phyloP scores from a whole-genome alignment of 2,329 filamentous ascomycete genomes.

The Coniella vitis region DNA sequence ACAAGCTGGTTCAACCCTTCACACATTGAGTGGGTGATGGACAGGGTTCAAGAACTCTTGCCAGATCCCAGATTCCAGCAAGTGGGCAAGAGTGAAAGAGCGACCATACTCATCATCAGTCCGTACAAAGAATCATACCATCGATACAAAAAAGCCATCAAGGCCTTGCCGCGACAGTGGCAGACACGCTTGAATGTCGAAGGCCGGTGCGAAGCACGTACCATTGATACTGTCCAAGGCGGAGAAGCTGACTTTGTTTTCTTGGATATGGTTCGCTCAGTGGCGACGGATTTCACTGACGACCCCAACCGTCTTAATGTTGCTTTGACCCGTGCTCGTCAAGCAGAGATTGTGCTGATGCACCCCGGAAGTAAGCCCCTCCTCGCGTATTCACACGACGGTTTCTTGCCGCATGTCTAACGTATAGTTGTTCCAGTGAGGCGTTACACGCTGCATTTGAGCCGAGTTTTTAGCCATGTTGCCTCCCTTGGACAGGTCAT shows the following conservation, averaged over 20 bases:
- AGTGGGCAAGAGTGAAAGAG: conserved; percentile 21
- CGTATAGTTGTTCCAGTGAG: background rate
- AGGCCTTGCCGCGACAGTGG: conserved; percentile 18
- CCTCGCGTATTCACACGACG: background rate
- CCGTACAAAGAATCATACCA: conserved; percentile 31
- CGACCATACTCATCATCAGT: conserved; percentile 31
- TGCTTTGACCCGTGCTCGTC: conserved; percentile 32
- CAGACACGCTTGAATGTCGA: conserved; percentile 24
- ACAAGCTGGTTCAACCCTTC: conserved; percentile 32
- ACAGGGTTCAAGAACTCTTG: conserved; percentile 25
- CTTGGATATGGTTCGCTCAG: conserved; percentile 34
- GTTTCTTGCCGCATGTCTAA: background rate
- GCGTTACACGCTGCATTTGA: background rate
- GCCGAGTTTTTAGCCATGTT: background rate
- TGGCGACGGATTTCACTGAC: conserved; percentile 32
- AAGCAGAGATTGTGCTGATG: conserved; percentile 36
- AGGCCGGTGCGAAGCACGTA: conserved; percentile 28
- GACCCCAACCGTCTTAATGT: conserved; percentile 34
- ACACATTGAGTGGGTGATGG: conserved; percentile 29
- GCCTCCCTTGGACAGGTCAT: conserved; percentile 8
- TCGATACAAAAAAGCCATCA: conserved; percentile 23
- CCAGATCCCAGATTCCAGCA: conserved; percentile 24
- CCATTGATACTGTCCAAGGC: conserved; percentile 34
- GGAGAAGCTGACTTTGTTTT: conserved; percentile 36
- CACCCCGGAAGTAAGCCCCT: conserved; percentile 19